These are phyloP conservation scores for Cyberlindnera maritima DNA, from an alignment of 805 yeast genomes.

Conservation along the genomic window DNA sequence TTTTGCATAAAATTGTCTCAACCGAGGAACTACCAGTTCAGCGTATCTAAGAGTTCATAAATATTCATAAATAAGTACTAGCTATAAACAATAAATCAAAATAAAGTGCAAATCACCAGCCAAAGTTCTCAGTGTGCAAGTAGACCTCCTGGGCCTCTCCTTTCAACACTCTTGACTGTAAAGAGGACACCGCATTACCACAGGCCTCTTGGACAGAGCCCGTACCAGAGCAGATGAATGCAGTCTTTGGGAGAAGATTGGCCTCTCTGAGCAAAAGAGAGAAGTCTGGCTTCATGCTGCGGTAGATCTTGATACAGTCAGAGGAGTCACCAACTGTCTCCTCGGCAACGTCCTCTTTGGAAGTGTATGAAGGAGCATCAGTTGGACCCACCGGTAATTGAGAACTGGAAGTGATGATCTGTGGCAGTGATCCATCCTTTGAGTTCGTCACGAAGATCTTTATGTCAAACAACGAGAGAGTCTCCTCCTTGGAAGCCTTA, in stretches of 20 bases:
- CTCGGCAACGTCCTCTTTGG: neutral
- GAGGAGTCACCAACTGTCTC: neutral
- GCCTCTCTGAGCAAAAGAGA: conserved; percentile 1
- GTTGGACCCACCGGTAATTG: neutral
- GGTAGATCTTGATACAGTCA: conserved; percentile 8
- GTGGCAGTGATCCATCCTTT: conserved; percentile 10
- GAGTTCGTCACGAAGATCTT: conserved; percentile 32
- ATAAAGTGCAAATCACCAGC: conserved; percentile 30
- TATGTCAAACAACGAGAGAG: conserved; percentile 8
- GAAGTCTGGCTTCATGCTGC: conserved; percentile 19
- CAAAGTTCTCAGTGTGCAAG: conserved; percentile 51
- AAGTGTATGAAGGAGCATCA: neutral
- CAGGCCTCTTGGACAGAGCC: conserved; percentile 36
- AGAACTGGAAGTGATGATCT: neutral
- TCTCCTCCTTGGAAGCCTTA: neutral
- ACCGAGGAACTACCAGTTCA: too few relatives aligned
- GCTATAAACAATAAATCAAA: neutral
- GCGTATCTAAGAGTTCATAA: too few relatives aligned
- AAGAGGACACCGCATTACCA: conserved; percentile 37
- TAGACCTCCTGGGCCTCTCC: conserved; percentile 40
- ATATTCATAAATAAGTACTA: neutral
- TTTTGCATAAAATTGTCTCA: too few relatives aligned
- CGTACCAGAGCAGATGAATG: conserved; percentile 47
- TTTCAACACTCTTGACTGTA: conserved; percentile 36
- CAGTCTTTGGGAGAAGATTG: conserved; percentile 30